phyloP scores from a whole-genome alignment of 139 green algal species.

The Chlamydomonas sp. region DNA sequence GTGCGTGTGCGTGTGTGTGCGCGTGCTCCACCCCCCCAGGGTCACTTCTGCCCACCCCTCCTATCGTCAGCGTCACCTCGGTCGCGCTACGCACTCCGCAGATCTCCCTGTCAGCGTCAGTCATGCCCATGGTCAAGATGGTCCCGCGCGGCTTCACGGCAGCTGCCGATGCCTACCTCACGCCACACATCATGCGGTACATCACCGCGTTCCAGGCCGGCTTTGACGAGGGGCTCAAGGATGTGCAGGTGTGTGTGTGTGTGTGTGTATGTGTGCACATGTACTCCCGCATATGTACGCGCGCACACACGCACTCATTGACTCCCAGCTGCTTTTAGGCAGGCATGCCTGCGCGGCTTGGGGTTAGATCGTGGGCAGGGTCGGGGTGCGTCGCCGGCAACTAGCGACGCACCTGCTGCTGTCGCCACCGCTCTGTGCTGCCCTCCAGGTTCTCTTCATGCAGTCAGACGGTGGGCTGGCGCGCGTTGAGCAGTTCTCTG shows the following conservation, averaged over 20 bases:
- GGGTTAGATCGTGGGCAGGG: too few relatives aligned
- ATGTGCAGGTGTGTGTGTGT: conserved; percentile 58
- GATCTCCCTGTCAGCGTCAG: conserved; percentile 65
- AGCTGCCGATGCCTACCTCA: conserved; percentile 91
- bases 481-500: conserved; percentile 61
- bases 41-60: too few relatives aligned
- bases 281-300: too few relatives aligned
- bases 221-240: conserved; percentile 70
- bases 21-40: too few relatives aligned
- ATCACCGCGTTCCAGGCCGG: conserved; percentile 62
- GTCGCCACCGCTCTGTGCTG: not conserved
- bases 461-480: conserved; percentile 84
- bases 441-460: conserved; percentile 70
- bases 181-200: conserved; percentile 78
- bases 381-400: too few relatives aligned
- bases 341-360: too few relatives aligned
- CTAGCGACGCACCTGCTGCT: not conserved
- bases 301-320: too few relatives aligned
- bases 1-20: too few relatives aligned
- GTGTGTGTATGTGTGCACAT: not conserved
- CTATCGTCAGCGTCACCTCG: conserved; percentile 4
- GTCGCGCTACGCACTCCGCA: conserved; percentile 35
- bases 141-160: conserved; percentile 94
- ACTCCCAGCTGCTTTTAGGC: too few relatives aligned
- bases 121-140: conserved; percentile 97